These are phyloP conservation scores for Aspergillus carlsbadensis DNA, from an alignment of 495 filamentous ascomycete genomes.

Conservation along the genomic window DNA sequence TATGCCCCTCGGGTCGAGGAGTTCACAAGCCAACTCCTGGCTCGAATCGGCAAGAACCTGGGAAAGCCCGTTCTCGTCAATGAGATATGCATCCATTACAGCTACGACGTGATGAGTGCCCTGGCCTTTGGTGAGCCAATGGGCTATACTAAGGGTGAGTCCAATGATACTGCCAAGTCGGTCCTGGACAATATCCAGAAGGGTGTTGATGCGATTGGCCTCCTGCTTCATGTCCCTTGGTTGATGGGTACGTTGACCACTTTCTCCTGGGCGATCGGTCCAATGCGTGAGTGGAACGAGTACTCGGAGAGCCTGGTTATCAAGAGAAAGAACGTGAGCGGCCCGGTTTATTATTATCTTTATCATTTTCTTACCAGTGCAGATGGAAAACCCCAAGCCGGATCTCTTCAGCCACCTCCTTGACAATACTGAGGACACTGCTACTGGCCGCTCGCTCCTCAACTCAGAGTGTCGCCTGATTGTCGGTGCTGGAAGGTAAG, in stretches of 20 bases:
- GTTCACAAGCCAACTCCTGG: neutral
- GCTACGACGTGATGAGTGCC: constrained; percentile 2
- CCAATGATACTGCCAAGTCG: constrained; percentile 2
- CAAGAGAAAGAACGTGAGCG: neutral
- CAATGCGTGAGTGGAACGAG: constrained; percentile 3
- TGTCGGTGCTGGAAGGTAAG: constrained; percentile 1
- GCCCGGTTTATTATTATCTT: too few relatives aligned
- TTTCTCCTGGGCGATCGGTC: constrained; percentile 1
- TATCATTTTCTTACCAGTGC: neutral
- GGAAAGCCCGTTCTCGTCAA: neutral
- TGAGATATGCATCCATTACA: constrained; percentile 4
- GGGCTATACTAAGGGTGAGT: constrained; percentile 2
- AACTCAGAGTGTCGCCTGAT: constrained; percentile 7
- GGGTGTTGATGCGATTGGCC: neutral
- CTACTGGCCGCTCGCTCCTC: neutral
- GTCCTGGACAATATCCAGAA: constrained; percentile 4
- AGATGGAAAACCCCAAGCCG: constrained; percentile 2
- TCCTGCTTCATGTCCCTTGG: constrained; percentile 3
- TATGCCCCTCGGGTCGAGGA: constrained; percentile 2
- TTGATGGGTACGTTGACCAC: neutral
- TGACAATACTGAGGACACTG: constrained; percentile 1
- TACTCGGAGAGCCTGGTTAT: constrained; percentile 2
- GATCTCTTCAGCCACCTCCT: constrained; percentile 1
- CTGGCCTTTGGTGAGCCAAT: neutral
- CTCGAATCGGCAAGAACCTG: neutral